Conservation (phyloP, 1,284 basidiomycete genomes). For the Mrakiaceae sp. region DNA sequence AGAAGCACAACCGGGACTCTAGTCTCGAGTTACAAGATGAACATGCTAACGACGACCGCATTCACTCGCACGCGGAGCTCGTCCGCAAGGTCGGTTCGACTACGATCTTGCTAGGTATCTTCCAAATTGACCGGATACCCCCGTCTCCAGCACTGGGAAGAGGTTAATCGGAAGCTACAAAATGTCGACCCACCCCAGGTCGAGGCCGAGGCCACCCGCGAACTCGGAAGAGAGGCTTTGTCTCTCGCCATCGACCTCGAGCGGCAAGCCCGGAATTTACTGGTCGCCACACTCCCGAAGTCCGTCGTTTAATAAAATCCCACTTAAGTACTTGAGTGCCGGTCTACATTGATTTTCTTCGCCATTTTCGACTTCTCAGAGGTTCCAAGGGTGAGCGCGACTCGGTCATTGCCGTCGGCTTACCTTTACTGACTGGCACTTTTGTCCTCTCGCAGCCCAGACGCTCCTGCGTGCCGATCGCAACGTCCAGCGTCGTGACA, state of each 20-base stretch:
- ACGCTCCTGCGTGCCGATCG: conserved; percentile 25
- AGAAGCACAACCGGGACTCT: conserved; percentile 5
- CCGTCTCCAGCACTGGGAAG: too few species aligned
- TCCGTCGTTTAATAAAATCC: not conserved
- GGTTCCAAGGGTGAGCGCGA: conserved; percentile 11
- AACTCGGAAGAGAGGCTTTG: conserved; percentile 1
- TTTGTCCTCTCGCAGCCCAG: conserved; percentile 9
- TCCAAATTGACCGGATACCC: too few species aligned
- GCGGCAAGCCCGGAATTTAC: conserved; percentile 18
- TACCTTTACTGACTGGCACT: too few species aligned
- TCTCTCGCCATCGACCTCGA: conserved; percentile 19
- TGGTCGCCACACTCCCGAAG: conserved; percentile 12
- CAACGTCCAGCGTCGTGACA: conserved; percentile 24
- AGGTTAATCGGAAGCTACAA: too few species aligned
- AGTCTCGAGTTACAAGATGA: conserved; percentile 11
- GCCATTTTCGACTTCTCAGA: conserved; percentile 14
- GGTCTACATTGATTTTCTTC: conserved; percentile 2
- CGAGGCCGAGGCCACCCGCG: too few species aligned
- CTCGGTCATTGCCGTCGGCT: too few species aligned
- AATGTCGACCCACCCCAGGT: too few species aligned
- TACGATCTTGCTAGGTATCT: too few species aligned
- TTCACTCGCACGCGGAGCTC: too few species aligned
- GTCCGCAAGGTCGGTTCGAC: too few species aligned
- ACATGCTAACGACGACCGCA: conserved; percentile 1
- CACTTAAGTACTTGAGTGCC: too few species aligned